These are phyloP conservation scores for Eucalyptus lansdowneana DNA, from an alignment of 345 rosid species.

Conservation along the genomic window DNA sequence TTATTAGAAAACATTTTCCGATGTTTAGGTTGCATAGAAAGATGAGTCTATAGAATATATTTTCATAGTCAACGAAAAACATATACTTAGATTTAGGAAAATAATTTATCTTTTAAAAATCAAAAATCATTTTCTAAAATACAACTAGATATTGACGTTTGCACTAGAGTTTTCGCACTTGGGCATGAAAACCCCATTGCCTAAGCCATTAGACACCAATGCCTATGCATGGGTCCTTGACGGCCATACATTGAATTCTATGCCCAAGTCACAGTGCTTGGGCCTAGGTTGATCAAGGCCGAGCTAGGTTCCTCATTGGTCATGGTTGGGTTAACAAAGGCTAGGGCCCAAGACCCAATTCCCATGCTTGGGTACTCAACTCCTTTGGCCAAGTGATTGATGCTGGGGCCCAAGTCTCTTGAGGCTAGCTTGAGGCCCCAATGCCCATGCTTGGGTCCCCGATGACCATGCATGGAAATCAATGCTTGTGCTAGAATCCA, in stretches of 20 bases:
- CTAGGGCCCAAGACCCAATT: background rate
- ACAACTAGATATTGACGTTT: background rate
- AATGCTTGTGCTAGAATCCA: background rate
- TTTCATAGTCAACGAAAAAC: background rate
- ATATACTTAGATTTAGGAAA: background rate
- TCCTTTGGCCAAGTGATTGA: background rate
- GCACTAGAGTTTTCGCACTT: background rate
- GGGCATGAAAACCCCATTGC: background rate
- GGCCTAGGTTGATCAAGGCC: background rate
- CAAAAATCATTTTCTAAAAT: background rate
- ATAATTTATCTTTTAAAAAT: background rate
- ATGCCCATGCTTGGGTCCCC: background rate
- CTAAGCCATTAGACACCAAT: background rate
- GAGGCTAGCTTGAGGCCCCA: background rate
- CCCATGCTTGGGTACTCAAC: background rate
- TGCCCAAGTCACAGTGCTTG: background rate
- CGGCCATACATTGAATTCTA: background rate
- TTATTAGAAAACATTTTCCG: background rate
- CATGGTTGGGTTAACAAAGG: background rate
- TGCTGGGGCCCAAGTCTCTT: background rate
- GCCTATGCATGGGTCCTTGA: background rate
- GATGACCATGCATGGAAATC: rapidly evolving
- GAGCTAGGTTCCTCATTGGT: background rate
- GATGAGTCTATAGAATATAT: background rate
- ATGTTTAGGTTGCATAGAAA: background rate